phyloP scores from a whole-genome alignment of 2,329 filamentous ascomycete species.

The Monosporascus ibericus region DNA sequence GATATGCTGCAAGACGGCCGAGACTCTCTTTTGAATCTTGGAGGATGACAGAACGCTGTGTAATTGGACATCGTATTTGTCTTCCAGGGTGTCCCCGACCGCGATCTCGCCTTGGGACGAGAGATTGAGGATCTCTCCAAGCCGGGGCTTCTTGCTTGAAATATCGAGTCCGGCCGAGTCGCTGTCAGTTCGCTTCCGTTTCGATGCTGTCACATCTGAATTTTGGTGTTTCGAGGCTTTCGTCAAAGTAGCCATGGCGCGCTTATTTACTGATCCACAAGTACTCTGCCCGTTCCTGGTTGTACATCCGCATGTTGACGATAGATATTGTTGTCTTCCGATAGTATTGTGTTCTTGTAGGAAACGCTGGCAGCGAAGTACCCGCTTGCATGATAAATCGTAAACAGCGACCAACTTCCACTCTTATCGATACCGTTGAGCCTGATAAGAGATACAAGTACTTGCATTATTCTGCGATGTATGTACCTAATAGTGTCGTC shows the following conservation, averaged over 20 bases:
- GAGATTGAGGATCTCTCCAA: conserved; percentile 17
- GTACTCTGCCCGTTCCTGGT: too few species aligned
- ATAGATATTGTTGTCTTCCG: too few species aligned
- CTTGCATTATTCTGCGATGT: too few species aligned
- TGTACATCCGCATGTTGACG: too few species aligned
- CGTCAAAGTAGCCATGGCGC: conserved; percentile 7
- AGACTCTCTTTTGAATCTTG: conserved; percentile 50
- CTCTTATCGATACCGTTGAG: too few species aligned
- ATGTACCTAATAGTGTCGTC: too few species aligned
- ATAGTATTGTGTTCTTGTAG: too few species aligned
- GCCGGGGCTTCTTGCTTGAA: conserved; percentile 18
- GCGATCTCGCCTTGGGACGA: conserved; percentile 32
- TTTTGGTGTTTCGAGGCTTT: not conserved
- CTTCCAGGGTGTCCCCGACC: conserved; percentile 34
- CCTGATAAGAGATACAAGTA: too few species aligned
- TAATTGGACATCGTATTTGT: conserved; percentile 43
- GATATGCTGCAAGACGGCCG: conserved; percentile 39
- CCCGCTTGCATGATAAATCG: too few species aligned
- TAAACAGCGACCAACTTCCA: too few species aligned
- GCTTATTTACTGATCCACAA: too few species aligned
- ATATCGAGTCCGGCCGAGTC: conserved; percentile 1
- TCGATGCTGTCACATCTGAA: conserved; percentile 21
- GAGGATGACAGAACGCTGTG: conserved; percentile 55
- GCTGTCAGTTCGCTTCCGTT: conserved; percentile 23
- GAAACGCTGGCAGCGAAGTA: too few species aligned